These are phyloP conservation scores for Plasmodium vivax DNA, from an alignment of 169 alveolate genomes.

Conservation along the genomic window DNA sequence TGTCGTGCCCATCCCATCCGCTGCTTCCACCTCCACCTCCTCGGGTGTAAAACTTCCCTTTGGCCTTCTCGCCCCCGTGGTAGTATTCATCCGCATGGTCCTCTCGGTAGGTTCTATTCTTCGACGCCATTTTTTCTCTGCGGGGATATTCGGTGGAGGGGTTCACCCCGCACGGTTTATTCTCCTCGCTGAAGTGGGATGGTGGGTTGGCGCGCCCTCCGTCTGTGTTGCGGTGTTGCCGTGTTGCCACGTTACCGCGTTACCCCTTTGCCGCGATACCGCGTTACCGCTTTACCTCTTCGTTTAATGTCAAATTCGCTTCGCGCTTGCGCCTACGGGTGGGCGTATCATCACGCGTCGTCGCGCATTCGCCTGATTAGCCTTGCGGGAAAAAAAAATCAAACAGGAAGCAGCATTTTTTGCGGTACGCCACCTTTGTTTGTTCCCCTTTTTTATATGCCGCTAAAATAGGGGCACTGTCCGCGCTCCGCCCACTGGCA, in stretches of 20 bases:
- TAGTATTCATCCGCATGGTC: constrained; percentile 15
- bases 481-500: neutral
- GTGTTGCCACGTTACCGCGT: neutral
- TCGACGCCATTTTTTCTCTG: constrained; percentile 25
- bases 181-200: neutral
- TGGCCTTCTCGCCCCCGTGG: neutral
- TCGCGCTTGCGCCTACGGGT: neutral
- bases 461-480: neutral
- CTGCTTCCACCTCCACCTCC: neutral
- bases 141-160: neutral
- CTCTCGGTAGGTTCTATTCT: neutral
- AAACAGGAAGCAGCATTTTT: neutral
- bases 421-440: neutral
- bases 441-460: neutral
- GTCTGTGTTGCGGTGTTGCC: neutral
- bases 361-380: neutral
- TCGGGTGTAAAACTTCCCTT: neutral
- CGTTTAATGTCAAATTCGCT: neutral
- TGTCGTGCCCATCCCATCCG: neutral
- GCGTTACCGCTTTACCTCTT: neutral
- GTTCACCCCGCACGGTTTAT: neutral
- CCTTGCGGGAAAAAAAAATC: neutral
- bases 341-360: neutral
- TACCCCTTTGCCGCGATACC: neutral
- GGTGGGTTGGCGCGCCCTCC: neutral